Evolutionary conservation across 768 basidiomycete species (phyloP).

Genomic region (Trametes gibbosa): DNA sequence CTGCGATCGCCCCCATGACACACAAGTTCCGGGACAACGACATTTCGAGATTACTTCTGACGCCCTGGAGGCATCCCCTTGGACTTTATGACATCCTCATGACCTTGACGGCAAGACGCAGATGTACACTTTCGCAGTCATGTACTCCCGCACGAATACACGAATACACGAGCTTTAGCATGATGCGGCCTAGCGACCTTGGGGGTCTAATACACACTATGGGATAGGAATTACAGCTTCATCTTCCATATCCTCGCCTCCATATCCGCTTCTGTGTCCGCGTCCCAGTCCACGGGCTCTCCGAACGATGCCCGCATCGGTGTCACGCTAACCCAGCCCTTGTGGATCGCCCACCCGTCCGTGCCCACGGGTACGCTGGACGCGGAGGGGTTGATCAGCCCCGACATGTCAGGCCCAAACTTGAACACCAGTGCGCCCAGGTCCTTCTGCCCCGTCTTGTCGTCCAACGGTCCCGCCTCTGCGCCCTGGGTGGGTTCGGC

Average conservation of each 20-base stretch:
- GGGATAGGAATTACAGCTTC: slow-evolving; percentile 41
- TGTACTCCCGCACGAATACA: slow-evolving; percentile 3
- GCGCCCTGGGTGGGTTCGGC: slow-evolving; percentile 21
- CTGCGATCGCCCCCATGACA: not conserved
- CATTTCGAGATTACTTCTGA: not conserved
- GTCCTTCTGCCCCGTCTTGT: slow-evolving; percentile 19
- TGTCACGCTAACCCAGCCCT: slow-evolving; percentile 73
- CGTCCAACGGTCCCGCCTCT: slow-evolving; percentile 8
- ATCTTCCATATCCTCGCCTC: slow-evolving; percentile 54
- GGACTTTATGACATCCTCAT: not conserved
- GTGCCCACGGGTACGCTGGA: slow-evolving; percentile 69
- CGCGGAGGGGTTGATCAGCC: slow-evolving; percentile 58
- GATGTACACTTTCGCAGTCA: not conserved
- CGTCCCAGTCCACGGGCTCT: slow-evolving; percentile 43
- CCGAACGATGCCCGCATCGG: slow-evolving; percentile 75
- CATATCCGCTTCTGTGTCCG: slow-evolving; percentile 27
- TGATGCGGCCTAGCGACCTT: not conserved
- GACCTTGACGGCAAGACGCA: slow-evolving; percentile 3
- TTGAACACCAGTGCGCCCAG: slow-evolving; percentile 58
- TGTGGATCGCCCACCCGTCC: slow-evolving; percentile 77
- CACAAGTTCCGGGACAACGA: not conserved
- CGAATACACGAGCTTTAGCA: not conserved
- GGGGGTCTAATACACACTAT: too few relatives aligned
- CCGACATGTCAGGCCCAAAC: slow-evolving; percentile 71
- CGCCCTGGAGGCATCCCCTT: not conserved